Evolutionary conservation across 2,329 filamentous ascomycete species (phyloP), one percentile per base, ranked within the genome.

Genomic region (Amesomyces nigricolor): DNA sequence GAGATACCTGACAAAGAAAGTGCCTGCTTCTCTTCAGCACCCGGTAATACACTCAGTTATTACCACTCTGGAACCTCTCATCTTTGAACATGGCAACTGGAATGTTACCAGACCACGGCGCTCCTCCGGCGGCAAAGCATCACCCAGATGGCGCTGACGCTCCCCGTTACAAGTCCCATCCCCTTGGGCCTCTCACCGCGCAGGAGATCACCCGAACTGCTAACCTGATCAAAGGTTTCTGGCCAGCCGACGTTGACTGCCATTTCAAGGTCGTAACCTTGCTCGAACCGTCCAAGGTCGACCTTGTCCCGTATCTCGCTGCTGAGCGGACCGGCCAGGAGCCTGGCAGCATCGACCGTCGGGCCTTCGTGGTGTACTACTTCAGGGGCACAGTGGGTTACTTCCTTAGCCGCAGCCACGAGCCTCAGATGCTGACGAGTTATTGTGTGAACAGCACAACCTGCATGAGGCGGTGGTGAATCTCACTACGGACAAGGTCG

Each of bases 191-290:
- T 35, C 71, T 86, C 42, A 78, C 74, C 29, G 74, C 73, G n/a
- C 64, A 70, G 19, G 83, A 87, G 66, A 84, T 87, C 59, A 71
- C 71, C 13, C 69, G 74, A 44, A 75, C 76, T 29, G 72, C 78
- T 6, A 62, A 67, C 1, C 68, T 84, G 32, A 71, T 86, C 58
- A 75, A 70, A 55, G 66, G 68, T 46, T 71, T 75, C 53, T 86
- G 82, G 79, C 82, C 82, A 0, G 69, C 71, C 11, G 73, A 74
- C 22, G 78, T 77, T 2, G 73, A 79, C 30, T 66, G 85, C 43
- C 79, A 84, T 50, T 87, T 84, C 75, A 86, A 86, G 67, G 72
- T 73, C 43, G 73, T 86, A 26, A 86, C 77, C n/a, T 68, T 84
- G n/a, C 70, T 75, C 42, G 80, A 84, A 63, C 79, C 81, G 5